Conservation (phyloP, 345 rosid genomes). For the Microthlaspi erraticum region DNA sequence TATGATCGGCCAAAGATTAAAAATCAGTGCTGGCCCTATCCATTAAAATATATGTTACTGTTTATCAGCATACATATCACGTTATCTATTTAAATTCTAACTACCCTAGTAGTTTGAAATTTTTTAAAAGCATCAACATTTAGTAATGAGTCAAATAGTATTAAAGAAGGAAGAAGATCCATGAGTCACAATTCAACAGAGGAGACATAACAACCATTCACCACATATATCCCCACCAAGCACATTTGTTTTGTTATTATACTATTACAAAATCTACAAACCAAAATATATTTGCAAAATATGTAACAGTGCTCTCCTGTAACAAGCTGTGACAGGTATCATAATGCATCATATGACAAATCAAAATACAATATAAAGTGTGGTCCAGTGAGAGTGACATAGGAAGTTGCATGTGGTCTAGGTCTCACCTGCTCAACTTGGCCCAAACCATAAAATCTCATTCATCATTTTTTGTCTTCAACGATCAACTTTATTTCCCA, state of each 20-base stretch:
- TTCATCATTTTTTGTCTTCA: background rate
- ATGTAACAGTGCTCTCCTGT: background rate
- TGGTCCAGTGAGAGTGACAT: slow-evolving; percentile 31
- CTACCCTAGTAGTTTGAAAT: background rate
- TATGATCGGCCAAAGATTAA: background rate
- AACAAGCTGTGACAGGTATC: background rate
- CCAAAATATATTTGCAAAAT: slow-evolving; percentile 6
- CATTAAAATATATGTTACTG: background rate
- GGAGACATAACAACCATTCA: slow-evolving; percentile 14
- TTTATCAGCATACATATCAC: background rate
- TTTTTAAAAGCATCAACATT: background rate
- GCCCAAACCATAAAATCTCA: slow-evolving; percentile 19
- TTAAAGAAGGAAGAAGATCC: background rate
- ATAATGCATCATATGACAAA: slow-evolving; percentile 2
- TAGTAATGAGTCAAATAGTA: background rate
- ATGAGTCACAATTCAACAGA: slow-evolving; percentile 25
- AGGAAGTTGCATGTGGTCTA: slow-evolving; percentile 40
- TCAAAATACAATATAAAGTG: background rate
- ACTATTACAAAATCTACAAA: background rate
- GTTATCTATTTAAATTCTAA: background rate
- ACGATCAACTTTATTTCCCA: background rate
- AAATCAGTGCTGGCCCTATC: background rate
- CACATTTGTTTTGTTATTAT: slow-evolving; percentile 13
- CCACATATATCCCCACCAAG: slow-evolving; percentile 32
- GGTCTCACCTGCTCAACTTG: slow-evolving; percentile 31